Evolutionary conservation across 140 eudicot genomes (phyloP), one percentile per base, ranked within the genome.

Genomic region (Stevia rebaudiana): DNA sequence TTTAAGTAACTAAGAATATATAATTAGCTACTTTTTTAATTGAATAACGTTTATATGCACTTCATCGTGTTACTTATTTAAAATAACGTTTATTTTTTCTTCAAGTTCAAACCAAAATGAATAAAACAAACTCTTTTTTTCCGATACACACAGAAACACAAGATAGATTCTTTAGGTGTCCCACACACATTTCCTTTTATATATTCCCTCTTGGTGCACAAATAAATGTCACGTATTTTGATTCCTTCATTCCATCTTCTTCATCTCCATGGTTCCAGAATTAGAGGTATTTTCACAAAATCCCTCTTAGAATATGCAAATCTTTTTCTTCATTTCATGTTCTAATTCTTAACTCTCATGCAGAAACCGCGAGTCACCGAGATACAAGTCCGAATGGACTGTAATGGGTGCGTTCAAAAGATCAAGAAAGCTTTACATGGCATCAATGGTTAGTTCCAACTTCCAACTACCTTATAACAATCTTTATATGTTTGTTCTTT

Each of bases 381-480:
- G 80, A 87, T 90, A 74, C 76, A 78, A 70, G 97, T 90, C 7
- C 78, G 97, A 18, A 90, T 90, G 90, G 97, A 90, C 72, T 90
- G 97, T 43, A 90, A 90, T 53, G 97, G 97, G 11, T 90, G 97
- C 37, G 94, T 90, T 33, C 95, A 90, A 75, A 90, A 90, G 84
- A 80, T 90, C 77, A 90, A 90, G 83, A 90, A 82, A 65, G 95
- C 95, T 9, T 67, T 91, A 12, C 82, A 80, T 16, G 83, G 94
- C 62, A 82, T 90, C 75, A 65, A 83, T 46, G 97, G 95, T 84
- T 28, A 73, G 95, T 47, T 67, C 13, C 4, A 59, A 73, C 79
- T 46, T 67, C 15, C 4, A 59, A 73, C 79, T 11, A 51, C 22
- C 33, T 64, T 46, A 23, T n/a, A 6, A 37, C 1, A 22, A 46